A percentile compares a stretch with the other conserved stretches of the same genome.
Evolutionary conservation across 176 grass and related monocot genomes (phyloP).

Genomic region (Triticum turgidum): DNA sequence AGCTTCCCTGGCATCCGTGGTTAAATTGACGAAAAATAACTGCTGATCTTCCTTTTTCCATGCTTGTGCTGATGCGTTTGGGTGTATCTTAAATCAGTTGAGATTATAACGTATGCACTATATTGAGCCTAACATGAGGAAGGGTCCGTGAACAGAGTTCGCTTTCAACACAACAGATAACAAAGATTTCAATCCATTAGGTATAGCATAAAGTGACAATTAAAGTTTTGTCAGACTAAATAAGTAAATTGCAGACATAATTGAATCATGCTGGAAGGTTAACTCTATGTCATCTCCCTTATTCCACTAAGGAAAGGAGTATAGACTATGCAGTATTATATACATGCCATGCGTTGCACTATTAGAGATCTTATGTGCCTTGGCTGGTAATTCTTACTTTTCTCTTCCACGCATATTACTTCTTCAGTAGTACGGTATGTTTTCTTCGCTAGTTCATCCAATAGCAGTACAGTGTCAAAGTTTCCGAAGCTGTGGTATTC

Average conservation of each 20-base stretch:
- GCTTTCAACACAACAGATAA: not conserved
- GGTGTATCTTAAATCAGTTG: not conserved
- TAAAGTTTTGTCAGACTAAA: not conserved
- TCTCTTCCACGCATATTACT: not conserved
- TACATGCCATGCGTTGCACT: not conserved
- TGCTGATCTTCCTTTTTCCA: not conserved
- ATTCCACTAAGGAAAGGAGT: not conserved
- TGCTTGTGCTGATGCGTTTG: not conserved
- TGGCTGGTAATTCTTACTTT: not conserved
- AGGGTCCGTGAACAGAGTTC: not conserved
- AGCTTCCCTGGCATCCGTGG: not conserved
- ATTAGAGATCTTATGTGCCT: not conserved
- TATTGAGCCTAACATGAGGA: not conserved
- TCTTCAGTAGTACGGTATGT: not conserved
- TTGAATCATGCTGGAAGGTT: not conserved
- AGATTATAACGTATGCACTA: not conserved
- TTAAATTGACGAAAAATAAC: not conserved
- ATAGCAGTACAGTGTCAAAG: not conserved
- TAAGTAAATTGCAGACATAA: not conserved
- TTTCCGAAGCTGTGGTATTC: not conserved
- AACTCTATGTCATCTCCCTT: not conserved
- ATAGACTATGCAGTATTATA: not conserved
- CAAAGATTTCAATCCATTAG: not conserved
- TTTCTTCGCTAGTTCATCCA: not conserved
- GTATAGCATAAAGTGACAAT: not conserved